Conservation (phyloP, 345 rosid species). For the Jatropha curcas region DNA sequence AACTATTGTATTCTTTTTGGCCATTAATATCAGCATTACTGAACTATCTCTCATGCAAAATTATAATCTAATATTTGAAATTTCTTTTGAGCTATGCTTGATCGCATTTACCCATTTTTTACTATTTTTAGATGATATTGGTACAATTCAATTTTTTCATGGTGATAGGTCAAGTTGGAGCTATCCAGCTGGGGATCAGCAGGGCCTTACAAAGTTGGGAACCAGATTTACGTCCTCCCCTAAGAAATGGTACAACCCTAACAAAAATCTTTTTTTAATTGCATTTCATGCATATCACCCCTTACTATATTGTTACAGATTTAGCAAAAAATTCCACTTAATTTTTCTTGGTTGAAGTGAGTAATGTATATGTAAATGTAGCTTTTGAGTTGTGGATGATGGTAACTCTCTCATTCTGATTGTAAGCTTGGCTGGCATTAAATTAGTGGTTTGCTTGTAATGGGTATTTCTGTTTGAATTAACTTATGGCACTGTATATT, state of each 20-base stretch:
- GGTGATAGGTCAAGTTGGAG: conserved; percentile 92
- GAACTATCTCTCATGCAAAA: no score
- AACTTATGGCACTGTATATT: neutral
- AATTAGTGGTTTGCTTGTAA: neutral
- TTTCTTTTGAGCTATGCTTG: neutral
- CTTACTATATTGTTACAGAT: neutral
- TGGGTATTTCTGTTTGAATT: neutral
- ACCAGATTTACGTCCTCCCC: conserved; percentile 82
- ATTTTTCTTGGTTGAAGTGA: no score
- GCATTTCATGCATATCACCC: neutral
- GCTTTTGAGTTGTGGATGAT: neutral
- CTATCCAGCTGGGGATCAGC: conserved; percentile 83
- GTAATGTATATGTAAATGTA: no score
- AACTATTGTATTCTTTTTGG: no score
- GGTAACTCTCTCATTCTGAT: neutral
- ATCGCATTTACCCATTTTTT: neutral
- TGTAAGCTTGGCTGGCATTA: no score
- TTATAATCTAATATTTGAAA: no score
- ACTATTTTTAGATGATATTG: neutral
- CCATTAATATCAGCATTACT: no score
- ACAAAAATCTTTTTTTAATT: neutral
- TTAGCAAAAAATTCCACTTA: neutral
- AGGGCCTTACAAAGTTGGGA: conserved; percentile 95
- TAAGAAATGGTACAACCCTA: conserved; percentile 58
- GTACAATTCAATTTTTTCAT: conserved; percentile 4